phyloP scores from a whole-genome alignment of 129 eudicot species.

The Centaurea solstitialis region DNA sequence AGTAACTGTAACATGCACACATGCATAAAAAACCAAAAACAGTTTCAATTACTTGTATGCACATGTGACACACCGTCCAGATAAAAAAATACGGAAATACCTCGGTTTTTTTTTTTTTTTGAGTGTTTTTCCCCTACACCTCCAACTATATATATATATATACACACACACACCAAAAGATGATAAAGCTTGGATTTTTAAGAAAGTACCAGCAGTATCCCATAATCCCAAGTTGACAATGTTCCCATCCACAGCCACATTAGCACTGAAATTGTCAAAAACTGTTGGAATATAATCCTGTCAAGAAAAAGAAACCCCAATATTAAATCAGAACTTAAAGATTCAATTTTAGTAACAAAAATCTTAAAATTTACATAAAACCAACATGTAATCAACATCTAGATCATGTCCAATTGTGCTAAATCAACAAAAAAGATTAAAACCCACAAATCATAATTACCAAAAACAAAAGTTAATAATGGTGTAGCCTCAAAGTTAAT shows the following conservation, averaged over 20 bases:
- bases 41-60: too few species aligned
- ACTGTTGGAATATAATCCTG: conserved; percentile 99
- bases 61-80: too few species aligned
- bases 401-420: neutral
- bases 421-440: neutral
- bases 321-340: neutral
- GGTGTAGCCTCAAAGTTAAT: neutral
- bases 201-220: conserved; percentile 92
- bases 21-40: too few species aligned
- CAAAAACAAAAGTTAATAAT: neutral
- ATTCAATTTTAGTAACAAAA: conserved; percentile 14
- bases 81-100: too few species aligned
- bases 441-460: neutral
- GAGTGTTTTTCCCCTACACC: neutral
- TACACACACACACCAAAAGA: too few species aligned
- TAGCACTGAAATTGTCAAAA: conserved; percentile 97
- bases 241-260: conserved; percentile 94
- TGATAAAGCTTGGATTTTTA: conserved; percentile 7
- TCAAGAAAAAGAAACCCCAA: neutral
- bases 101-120: too few species aligned
- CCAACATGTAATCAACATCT: conserved; percentile 14
- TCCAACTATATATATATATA: too few species aligned
- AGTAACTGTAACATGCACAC: too few species aligned
- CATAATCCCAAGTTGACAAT: conserved; percentile 94
- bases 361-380: conserved; percentile 2